These are phyloP conservation scores for Pseudogymnoascus sp. DNA, from an alignment of 2,329 filamentous ascomycete species.

Conservation along the genomic window DNA sequence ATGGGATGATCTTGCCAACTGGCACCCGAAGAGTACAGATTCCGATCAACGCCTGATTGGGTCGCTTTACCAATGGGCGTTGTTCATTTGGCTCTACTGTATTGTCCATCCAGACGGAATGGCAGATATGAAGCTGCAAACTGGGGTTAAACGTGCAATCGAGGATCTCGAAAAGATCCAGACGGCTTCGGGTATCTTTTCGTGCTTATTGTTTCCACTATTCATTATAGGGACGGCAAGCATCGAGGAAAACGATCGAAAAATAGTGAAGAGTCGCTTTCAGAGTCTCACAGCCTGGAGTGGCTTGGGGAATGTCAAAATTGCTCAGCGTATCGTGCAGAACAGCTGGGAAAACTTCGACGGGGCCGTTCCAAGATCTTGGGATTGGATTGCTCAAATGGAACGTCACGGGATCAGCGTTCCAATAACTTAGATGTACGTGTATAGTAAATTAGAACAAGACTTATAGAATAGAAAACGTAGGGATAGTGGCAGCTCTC, in stretches of 20 bases:
- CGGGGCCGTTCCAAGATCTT: constrained; percentile 8
- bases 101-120: constrained; percentile 14
- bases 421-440: constrained; percentile 15
- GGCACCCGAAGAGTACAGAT: constrained; percentile 8
- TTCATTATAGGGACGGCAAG: constrained; percentile 18
- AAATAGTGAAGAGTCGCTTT: constrained; percentile 12
- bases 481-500: too few species aligned
- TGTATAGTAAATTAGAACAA: too few species aligned
- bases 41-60: constrained; percentile 11
- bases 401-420: constrained; percentile 13
- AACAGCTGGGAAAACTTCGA: constrained; percentile 18
- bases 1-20: constrained; percentile 15
- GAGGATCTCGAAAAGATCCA: constrained; percentile 14
- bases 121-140: constrained; percentile 11
- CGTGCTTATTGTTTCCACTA: constrained; percentile 19
- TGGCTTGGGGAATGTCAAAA: constrained; percentile 18
- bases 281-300: constrained; percentile 16
- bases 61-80: constrained; percentile 14
- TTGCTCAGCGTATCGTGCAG: constrained; percentile 12
- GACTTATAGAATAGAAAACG: too few species aligned
- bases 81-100: constrained; percentile 19
- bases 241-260: constrained; percentile 12
- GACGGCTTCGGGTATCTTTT: constrained; percentile 12
- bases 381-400: constrained; percentile 19
- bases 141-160: constrained; percentile 9